Conservation (phyloP, 345 rosid species). For the Camelina hispida region DNA sequence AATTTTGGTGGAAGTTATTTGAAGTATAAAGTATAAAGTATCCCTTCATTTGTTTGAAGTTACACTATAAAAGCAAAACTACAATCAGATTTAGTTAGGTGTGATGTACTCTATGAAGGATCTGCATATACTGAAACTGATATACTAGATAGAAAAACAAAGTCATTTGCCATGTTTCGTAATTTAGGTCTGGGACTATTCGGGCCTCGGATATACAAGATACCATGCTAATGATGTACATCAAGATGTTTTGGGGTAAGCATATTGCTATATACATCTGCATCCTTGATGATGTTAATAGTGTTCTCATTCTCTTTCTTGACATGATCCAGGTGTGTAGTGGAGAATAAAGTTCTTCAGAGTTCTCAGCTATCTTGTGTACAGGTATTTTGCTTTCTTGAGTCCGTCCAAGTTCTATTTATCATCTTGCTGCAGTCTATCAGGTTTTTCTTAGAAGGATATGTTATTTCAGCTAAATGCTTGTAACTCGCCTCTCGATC, state of each 20-base stretch:
- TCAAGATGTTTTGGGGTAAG: slow-evolving; percentile 83
- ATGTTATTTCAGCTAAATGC: slow-evolving; percentile 2
- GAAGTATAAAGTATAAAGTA: background rate
- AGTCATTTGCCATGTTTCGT: slow-evolving; percentile 12
- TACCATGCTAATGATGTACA: slow-evolving; percentile 79
- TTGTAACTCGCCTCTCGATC: slow-evolving; percentile 11
- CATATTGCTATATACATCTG: slow-evolving; percentile 14
- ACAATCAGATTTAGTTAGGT: slow-evolving; percentile 4
- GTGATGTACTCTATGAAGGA: background rate
- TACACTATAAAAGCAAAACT: background rate
- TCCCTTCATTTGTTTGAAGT: background rate
- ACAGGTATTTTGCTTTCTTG: slow-evolving; percentile 55
- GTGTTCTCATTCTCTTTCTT: slow-evolving; percentile 24
- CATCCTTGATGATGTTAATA: slow-evolving; percentile 13
- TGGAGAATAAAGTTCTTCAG: slow-evolving; percentile 96
- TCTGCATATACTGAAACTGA: background rate
- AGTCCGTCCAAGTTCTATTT: slow-evolving; percentile 10
- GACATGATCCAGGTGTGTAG: slow-evolving; percentile 72
- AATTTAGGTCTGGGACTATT: slow-evolving; percentile 92
- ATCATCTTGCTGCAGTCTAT: slow-evolving; percentile 21
- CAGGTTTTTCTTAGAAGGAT: background rate
- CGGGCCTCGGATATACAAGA: slow-evolving; percentile 86
- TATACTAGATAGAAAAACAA: slow-evolving; percentile 1
- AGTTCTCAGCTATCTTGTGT: slow-evolving; percentile 68
- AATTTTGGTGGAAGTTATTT: background rate